Conservation (phyloP, 306 rosid species). For the Comarum palustre region DNA sequence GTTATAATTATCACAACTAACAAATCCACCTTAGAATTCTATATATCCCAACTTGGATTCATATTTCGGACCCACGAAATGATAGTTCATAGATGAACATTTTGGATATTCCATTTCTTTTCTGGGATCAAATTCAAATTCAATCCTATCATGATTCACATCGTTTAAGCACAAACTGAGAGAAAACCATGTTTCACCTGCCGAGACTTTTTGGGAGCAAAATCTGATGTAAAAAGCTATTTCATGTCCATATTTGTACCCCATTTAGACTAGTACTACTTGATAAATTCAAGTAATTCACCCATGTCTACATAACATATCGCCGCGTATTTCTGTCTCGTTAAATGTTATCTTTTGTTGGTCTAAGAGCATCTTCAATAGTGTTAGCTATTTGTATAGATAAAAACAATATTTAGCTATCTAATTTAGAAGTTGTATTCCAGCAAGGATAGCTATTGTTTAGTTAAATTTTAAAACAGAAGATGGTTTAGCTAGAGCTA, state of each 20-base stretch:
- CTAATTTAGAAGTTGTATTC: no score
- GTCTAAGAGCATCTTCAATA: no score
- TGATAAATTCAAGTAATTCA: no score
- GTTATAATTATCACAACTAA: not conserved
- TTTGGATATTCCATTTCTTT: not conserved
- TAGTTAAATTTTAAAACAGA: no score
- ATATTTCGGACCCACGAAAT: constrained; percentile 1
- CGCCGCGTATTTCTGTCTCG: no score
- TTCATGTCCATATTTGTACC: no score
- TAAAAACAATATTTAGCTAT: no score
- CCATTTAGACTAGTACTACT: no score
- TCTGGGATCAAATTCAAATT: not conserved
- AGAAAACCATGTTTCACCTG: not conserved
- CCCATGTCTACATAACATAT: not conserved
- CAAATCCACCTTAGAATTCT: not conserved
- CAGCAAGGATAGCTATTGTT: no score
- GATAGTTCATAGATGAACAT: not conserved
- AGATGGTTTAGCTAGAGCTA: no score
- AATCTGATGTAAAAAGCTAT: no score
- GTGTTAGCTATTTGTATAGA: no score
- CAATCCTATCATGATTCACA: not conserved
- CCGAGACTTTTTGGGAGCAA: not conserved
- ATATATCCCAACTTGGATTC: not conserved
- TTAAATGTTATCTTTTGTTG: not conserved
- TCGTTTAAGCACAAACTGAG: not conserved